Percentiles rank a stretch among this genome's conserved stretches.
These are phyloP conservation scores for Coprinopsis cinerea DNA, from an alignment of 768 basidiomycete species.

Conservation along the genomic window DNA sequence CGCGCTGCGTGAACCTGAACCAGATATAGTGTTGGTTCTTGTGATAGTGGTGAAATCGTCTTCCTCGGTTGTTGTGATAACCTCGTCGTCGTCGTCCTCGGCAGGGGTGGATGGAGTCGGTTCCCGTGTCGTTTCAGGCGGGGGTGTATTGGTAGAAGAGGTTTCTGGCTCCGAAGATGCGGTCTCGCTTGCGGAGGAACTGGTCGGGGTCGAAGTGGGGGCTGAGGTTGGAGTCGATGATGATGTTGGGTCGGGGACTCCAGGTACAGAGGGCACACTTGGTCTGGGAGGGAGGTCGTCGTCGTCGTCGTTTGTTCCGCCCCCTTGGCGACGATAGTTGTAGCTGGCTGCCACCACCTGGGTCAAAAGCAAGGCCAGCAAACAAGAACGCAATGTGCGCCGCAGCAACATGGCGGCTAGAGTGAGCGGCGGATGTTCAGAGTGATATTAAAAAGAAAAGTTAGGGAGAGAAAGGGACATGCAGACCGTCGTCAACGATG, in stretches of 20 bases:
- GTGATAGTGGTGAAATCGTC: no score
- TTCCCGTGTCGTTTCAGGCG: no score
- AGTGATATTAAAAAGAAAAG: no score
- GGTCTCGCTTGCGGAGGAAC: neutral
- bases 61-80: no score
- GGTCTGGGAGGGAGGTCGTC: no score
- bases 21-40: neutral
- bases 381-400: neutral
- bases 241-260: no score
- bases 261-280: no score
- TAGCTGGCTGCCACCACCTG: conserved; percentile 1
- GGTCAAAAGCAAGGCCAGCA: conserved; percentile 1
- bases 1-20: neutral
- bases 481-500: neutral
- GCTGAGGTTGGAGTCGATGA: neutral
- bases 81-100: no score
- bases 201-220: neutral
- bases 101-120: no score
- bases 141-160: no score
- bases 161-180: no score
- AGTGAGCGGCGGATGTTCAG: neutral
- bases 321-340: conserved; percentile 12
- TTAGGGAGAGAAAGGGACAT: neutral
- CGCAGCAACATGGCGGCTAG: neutral
- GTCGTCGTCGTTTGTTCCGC: no score